Evolutionary conservation across 371 early-diverging fungal genomes (phyloP).

Genomic region (Mortierella sp.): DNA sequence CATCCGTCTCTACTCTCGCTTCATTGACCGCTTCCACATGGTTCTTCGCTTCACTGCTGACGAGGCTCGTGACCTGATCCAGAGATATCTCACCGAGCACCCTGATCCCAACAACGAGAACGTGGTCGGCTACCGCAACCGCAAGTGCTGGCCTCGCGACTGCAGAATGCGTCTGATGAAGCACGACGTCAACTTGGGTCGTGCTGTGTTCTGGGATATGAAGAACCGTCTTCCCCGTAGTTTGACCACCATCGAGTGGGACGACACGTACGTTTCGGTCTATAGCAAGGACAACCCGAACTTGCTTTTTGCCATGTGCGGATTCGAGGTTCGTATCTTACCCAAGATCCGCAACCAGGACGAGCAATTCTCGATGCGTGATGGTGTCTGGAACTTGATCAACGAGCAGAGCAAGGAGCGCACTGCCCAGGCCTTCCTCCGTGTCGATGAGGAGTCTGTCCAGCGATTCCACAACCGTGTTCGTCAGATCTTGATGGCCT

Average conservation of each 20-base stretch:
- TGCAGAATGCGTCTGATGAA: slow-evolving; percentile 99
- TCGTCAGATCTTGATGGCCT: slow-evolving; percentile 97
- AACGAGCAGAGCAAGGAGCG: slow-evolving; percentile 98
- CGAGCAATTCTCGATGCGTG: slow-evolving; percentile 93
- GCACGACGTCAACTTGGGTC: slow-evolving; percentile 96
- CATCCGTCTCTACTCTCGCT: slow-evolving; percentile 96
- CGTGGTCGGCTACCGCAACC: slow-evolving; percentile 98
- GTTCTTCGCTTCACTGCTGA: slow-evolving; percentile 95
- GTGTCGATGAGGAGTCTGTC: slow-evolving; percentile 95
- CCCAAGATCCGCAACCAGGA: slow-evolving; percentile 89
- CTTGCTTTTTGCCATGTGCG: slow-evolving; percentile 87
- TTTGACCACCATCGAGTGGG: slow-evolving; percentile 98
- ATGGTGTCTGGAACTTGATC: slow-evolving; percentile 97
- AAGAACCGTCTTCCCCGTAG: slow-evolving; percentile 97
- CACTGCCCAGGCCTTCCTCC: slow-evolving; percentile 95
- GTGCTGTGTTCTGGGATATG: slow-evolving; percentile 99
- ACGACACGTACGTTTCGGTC: slow-evolving; percentile 95
- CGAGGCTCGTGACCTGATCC: slow-evolving; percentile 95
- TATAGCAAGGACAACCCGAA: slow-evolving; percentile 98
- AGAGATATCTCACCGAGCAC: slow-evolving; percentile 97
- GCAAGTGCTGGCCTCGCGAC: slow-evolving; percentile 97
- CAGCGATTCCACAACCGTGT: slow-evolving; percentile 96
- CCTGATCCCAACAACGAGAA: slow-evolving; percentile 99
- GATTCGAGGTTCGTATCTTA: slow-evolving; percentile 92
- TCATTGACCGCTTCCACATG: slow-evolving; percentile 95